Percentiles rank a stretch among this genome's conserved stretches.
Evolutionary conservation across 2,329 filamentous ascomycete genomes (phyloP).

Genomic region (Orbilia brochopaga): DNA sequence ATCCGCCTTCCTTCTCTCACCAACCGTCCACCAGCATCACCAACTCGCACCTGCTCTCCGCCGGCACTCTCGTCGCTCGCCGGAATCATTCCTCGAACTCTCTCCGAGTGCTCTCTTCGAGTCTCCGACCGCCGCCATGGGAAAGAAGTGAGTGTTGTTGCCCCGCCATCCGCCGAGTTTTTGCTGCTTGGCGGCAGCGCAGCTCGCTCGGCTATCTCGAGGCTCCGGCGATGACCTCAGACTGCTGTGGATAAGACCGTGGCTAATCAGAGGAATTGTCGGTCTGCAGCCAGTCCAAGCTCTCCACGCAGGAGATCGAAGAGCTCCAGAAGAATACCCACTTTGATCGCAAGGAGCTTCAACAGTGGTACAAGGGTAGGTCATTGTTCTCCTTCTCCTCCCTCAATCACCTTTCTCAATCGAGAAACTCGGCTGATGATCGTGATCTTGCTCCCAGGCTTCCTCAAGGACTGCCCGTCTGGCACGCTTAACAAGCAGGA

Average conservation of each 20-base stretch:
- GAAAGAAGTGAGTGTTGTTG: conserved; percentile 46
- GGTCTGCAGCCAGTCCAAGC: conserved; percentile 88
- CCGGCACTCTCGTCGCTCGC: conserved; percentile 8
- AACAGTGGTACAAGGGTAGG: conserved; percentile 99
- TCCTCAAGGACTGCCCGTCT: conserved; percentile 96
- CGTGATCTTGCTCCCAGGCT: conserved; percentile 67
- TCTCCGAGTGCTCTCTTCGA: conserved; percentile 4
- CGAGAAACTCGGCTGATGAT: background rate
- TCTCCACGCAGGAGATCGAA: conserved; percentile 91
- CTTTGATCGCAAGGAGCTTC: conserved; percentile 99
- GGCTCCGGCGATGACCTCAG: too few species aligned
- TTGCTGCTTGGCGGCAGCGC: conserved; percentile 32
- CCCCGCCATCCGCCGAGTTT: conserved; percentile 41
- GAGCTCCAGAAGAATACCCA: conserved; percentile 97
- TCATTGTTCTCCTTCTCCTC: conserved; percentile 19
- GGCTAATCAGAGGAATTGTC: too few species aligned
- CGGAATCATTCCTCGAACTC: background rate
- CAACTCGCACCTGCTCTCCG: background rate
- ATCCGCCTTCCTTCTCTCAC: background rate
- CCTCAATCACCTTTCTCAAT: background rate
- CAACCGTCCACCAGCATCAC: background rate
- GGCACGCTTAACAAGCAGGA: conserved; percentile 97
- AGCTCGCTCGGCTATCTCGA: conserved; percentile 1
- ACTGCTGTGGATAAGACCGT: too few species aligned
- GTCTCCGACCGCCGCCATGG: conserved; percentile 36